A percentile compares a stretch with the other conserved stretches of the same genome.
Evolutionary conservation across 176 grass and related monocot genomes (phyloP).

Genomic region (Zea mays): DNA sequence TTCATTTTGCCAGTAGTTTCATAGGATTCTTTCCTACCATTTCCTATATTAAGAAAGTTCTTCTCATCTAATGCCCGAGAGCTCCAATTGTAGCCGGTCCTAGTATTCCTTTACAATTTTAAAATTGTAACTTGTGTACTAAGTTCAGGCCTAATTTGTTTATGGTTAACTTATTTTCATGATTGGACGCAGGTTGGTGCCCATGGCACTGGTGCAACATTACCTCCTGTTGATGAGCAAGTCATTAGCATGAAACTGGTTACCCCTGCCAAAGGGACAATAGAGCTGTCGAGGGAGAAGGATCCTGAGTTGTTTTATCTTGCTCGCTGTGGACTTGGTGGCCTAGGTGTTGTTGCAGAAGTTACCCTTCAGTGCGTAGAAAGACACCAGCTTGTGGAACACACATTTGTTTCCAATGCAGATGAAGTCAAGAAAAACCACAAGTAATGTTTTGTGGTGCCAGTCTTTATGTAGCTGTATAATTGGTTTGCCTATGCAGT

Average conservation of each 20-base stretch:
- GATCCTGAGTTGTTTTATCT: conserved; percentile 91
- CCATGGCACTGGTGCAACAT: conserved; percentile 84
- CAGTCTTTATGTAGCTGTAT: conserved; percentile 6
- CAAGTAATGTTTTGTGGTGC: conserved; percentile 53
- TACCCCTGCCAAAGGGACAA: conserved; percentile 82
- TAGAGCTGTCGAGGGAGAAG: conserved; percentile 82
- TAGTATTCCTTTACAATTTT: conserved; percentile 14
- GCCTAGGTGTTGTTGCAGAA: conserved; percentile 76
- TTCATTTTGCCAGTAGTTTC: not conserved
- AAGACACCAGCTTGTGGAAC: conserved; percentile 80
- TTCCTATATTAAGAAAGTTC: not conserved
- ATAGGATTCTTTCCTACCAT: not conserved
- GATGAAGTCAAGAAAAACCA: conserved; percentile 88
- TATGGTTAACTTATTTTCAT: not conserved
- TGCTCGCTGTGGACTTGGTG: conserved; percentile 75
- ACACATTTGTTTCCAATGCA: conserved; percentile 77
- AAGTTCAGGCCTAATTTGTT: conserved; percentile 8
- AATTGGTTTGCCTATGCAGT: conserved; percentile 16
- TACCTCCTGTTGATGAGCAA: conserved; percentile 92
- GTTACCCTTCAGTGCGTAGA: conserved; percentile 82
- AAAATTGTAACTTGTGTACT: not conserved
- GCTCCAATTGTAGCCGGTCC: not conserved
- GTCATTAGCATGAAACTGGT: conserved; percentile 96
- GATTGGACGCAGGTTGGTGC: conserved; percentile 70
- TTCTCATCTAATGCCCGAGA: conserved; percentile 3